Conservation (phyloP, 768 basidiomycete genomes). For the Tricholoma hemisulphureum region DNA sequence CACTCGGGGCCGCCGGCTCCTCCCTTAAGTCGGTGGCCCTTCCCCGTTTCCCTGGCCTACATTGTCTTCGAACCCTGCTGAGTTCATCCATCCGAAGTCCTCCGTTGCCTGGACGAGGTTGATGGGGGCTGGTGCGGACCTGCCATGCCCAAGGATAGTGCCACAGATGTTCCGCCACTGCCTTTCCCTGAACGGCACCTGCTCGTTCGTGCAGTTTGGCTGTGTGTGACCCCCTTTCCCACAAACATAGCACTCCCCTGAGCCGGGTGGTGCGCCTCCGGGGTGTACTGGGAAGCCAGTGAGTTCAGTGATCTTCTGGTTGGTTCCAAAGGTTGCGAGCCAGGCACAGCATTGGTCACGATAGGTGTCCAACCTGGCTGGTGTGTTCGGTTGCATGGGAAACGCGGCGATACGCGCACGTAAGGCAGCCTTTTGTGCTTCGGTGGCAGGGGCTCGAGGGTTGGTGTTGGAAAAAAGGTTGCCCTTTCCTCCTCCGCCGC, state of each 20-base stretch:
- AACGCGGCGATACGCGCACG: neutral
- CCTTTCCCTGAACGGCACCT: neutral
- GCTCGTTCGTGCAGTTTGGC: neutral
- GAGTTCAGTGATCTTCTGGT: neutral
- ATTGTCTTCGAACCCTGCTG: neutral
- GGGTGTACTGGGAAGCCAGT: too few relatives aligned
- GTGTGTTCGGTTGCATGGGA: neutral
- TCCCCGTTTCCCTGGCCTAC: constrained; percentile 8
- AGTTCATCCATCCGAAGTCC: neutral
- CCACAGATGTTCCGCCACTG: neutral
- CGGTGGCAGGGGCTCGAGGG: neutral
- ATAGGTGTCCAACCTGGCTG: neutral
- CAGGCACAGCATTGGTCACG: neutral
- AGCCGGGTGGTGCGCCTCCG: neutral
- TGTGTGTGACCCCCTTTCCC: neutral
- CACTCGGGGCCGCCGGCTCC: neutral
- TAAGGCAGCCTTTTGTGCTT: neutral
- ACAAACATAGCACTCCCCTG: neutral
- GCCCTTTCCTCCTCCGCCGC: neutral
- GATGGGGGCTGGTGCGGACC: neutral
- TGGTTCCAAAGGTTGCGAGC: neutral
- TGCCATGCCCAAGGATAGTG: neutral
- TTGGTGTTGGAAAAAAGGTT: neutral
- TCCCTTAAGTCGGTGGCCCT: constrained; percentile 4
- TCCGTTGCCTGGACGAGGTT: too few relatives aligned